Evolutionary conservation across 495 filamentous ascomycete genomes (phyloP).

Genomic region (Polyplosphaeria fusca): DNA sequence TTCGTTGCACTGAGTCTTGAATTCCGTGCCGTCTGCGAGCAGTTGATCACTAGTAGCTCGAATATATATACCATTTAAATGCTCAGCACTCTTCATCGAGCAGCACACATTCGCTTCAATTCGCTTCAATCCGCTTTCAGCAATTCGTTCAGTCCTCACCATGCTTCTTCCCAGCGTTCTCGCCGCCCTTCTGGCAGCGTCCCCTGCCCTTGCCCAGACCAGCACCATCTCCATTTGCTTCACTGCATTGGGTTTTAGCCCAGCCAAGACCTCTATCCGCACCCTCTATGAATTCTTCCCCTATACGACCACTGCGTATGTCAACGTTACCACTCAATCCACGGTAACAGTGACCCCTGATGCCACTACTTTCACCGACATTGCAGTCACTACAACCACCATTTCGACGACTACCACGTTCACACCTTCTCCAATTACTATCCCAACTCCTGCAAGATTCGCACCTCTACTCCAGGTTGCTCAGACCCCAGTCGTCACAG

Average conservation of each 20-base stretch:
- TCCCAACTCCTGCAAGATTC: background rate
- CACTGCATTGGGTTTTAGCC: conserved; percentile 3
- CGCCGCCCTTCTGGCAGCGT: conserved; percentile 1
- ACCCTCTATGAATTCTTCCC: conserved; percentile 6
- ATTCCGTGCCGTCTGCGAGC: too few species aligned
- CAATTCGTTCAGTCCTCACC: background rate
- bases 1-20: too few species aligned
- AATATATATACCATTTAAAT: too few species aligned
- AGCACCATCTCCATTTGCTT: background rate
- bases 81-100: conserved; percentile 4
- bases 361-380: conserved; percentile 1
- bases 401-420: background rate
- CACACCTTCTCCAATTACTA: background rate
- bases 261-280: background rate
- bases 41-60: too few species aligned
- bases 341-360: conserved; percentile 9
- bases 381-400: background rate
- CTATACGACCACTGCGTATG: background rate
- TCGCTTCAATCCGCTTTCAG: background rate
- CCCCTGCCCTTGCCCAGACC: conserved; percentile 1
- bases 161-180: conserved; percentile 1
- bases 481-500: background rate
- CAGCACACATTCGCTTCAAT: conserved; percentile 10
- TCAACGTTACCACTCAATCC: background rate
- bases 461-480: background rate